A percentile compares a stretch with the other conserved stretches of the same genome.
Evolutionary conservation across 768 basidiomycete species (phyloP).

Genomic region (Cyathus striatus): DNA sequence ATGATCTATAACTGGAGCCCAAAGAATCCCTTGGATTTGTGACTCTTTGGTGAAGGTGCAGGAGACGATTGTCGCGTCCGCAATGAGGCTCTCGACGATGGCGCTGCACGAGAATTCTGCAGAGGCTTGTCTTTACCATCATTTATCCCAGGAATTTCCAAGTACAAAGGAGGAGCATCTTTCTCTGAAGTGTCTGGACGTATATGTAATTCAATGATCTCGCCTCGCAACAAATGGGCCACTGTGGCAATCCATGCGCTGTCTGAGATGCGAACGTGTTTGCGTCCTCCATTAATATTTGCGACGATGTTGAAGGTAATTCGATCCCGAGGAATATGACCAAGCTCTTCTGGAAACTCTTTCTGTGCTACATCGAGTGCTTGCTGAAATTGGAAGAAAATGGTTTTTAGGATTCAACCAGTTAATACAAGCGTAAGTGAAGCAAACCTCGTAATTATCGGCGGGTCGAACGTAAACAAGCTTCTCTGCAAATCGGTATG

Average conservation of each 20-base stretch:
- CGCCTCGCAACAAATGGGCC: slow-evolving; percentile 34
- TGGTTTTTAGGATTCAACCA: too few species aligned
- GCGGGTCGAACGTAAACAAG: slow-evolving; percentile 50
- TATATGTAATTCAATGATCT: slow-evolving; percentile 41
- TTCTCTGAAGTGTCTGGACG: slow-evolving; percentile 23
- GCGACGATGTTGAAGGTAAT: slow-evolving; percentile 39
- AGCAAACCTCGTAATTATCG: slow-evolving; percentile 34
- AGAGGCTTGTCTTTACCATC: slow-evolving; percentile 8
- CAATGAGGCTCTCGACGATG: slow-evolving; percentile 15
- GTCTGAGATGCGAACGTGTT: slow-evolving; percentile 44
- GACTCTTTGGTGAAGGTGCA: slow-evolving; percentile 9
- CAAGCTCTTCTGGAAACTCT: slow-evolving; percentile 41
- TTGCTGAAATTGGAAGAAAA: slow-evolving; percentile 27
- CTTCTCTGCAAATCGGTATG: slow-evolving; percentile 36
- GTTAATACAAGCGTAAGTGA: neutral
- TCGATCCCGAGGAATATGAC: slow-evolving; percentile 26
- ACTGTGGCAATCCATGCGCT: slow-evolving; percentile 42
- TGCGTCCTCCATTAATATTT: slow-evolving; percentile 21
- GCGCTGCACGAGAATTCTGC: slow-evolving; percentile 16
- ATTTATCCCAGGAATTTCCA: slow-evolving; percentile 23
- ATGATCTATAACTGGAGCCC: too few species aligned
- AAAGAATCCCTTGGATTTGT: slow-evolving; percentile 5
- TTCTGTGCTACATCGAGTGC: slow-evolving; percentile 46
- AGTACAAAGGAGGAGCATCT: slow-evolving; percentile 36
- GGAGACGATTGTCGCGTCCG: slow-evolving; percentile 8